Conservation (phyloP, 805 yeast genomes). For the Barnettozyma sucrosica region DNA sequence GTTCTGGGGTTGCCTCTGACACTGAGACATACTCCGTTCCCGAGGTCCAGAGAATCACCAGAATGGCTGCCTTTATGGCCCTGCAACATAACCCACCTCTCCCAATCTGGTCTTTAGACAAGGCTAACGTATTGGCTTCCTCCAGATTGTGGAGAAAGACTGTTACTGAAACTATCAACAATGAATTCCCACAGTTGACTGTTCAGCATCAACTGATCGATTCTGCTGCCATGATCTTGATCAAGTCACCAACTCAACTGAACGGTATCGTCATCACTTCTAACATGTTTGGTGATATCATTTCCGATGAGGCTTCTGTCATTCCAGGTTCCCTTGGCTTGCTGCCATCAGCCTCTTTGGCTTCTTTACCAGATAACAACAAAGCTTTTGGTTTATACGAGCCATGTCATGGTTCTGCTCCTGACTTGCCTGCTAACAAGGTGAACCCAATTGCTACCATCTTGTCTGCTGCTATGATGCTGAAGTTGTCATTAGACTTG, state of each 20-base stretch:
- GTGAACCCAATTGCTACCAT: slow-evolving; percentile 96
- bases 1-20: slow-evolving; percentile 83
- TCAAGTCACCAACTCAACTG: slow-evolving; percentile 83
- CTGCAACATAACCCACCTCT: slow-evolving; percentile 89
- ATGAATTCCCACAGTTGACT: slow-evolving; percentile 85
- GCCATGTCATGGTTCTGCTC: slow-evolving; percentile 99
- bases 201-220: slow-evolving; percentile 94
- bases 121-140: slow-evolving; percentile 95
- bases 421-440: slow-evolving; percentile 80
- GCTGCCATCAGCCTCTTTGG: slow-evolving; percentile 89
- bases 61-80: slow-evolving; percentile 98
- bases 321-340: slow-evolving; percentile 97
- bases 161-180: slow-evolving; percentile 74
- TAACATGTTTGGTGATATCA: slow-evolving; percentile 98
- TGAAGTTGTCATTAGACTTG: slow-evolving; percentile 80
- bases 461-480: slow-evolving; percentile 95
- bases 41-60: slow-evolving; percentile 91
- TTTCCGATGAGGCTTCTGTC: slow-evolving; percentile 95
- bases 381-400: slow-evolving; percentile 93
- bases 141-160: slow-evolving; percentile 95
- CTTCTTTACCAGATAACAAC: slow-evolving; percentile 94
- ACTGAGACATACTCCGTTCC: slow-evolving; percentile 88
- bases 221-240: slow-evolving; percentile 97
- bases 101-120: slow-evolving; percentile 94
- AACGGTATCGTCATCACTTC: slow-evolving; percentile 91